Percentiles rank a stretch among this genome's conserved stretches.
These are phyloP conservation scores for Colletotrichum sojae DNA, from an alignment of 2,329 filamentous ascomycete species.

Conservation along the genomic window DNA sequence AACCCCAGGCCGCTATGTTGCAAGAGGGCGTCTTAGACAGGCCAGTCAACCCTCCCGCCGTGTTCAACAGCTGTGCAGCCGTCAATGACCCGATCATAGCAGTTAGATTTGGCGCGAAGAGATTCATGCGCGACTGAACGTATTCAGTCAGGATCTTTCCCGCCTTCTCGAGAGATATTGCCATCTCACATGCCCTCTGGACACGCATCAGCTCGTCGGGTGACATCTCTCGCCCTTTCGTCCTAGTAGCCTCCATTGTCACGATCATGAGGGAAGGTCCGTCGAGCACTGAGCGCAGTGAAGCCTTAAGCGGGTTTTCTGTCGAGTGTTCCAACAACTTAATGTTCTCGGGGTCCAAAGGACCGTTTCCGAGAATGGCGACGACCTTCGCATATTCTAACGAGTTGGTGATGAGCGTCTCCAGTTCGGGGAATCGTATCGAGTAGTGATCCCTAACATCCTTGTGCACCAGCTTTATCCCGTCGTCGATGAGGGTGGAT, in stretches of 20 bases:
- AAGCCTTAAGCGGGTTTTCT: slow-evolving; percentile 82
- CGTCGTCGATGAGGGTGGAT: slow-evolving; percentile 92
- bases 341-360: slow-evolving; percentile 85
- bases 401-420: slow-evolving; percentile 89
- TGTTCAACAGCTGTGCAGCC: slow-evolving; percentile 96
- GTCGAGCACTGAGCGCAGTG: slow-evolving; percentile 86
- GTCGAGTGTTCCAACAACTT: slow-evolving; percentile 82
- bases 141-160: slow-evolving; percentile 92
- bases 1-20: slow-evolving; percentile 91
- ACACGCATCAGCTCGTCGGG: slow-evolving; percentile 82
- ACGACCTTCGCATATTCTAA: slow-evolving; percentile 97
- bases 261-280: slow-evolving; percentile 96
- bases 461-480: slow-evolving; percentile 95
- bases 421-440: slow-evolving; percentile 91
- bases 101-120: slow-evolving; percentile 95
- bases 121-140: slow-evolving; percentile 95
- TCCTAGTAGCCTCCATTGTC: slow-evolving; percentile 92
- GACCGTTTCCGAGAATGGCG: slow-evolving; percentile 91
- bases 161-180: slow-evolving; percentile 87
- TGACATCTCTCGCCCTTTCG: slow-evolving; percentile 83
- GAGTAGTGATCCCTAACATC: slow-evolving; percentile 97
- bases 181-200: slow-evolving; percentile 86
- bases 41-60: slow-evolving; percentile 88
- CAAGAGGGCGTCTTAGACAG: slow-evolving; percentile 94
- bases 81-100: slow-evolving; percentile 92